Base-by-base conservation (phyloP, 2,329 filamentous ascomycete species). In the Aspergillus fumigatiaffinis region DNA sequence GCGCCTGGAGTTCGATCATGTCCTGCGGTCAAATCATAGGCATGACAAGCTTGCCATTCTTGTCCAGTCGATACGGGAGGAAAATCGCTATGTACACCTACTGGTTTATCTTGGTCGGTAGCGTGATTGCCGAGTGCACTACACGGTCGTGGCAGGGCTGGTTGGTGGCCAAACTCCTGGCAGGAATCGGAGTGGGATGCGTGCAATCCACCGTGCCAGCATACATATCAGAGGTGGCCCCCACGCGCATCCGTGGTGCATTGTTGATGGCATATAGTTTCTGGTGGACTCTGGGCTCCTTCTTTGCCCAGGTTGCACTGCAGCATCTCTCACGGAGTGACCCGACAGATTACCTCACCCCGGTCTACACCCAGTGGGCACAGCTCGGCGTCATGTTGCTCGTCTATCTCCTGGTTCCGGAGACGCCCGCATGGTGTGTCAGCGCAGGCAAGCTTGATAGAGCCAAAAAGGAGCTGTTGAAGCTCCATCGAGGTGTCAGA, bases 261-360 rank as follows among this genome's bases (percentile, higher is more conserved):
- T 28, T 59, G 47, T 35, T 59, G 51, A 59, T 59, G 54, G 28
- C 26, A 3, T 59, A 59, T n/a, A 59, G 57, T 59, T 42, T 59
- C 3, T 59, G 57, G 57, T 59, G 57, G 57, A 53, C 54, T 3
- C 38, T 56, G 3, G 57, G 57, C 2, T 56, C 53, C 1, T 59
- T 59, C 48, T 59, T 59, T 7, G 53, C 57, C 0, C 57, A 56
- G 46, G 51, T 59, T 1, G 57, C 57, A 1, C 51, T 60, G 20
- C 53, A 58, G 25, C 42, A 52, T 38, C 42, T 58, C 10, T 55
- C 53, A 3, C 41, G 8, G 12, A 53, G 25, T 50, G 21, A 52
- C 28, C 52, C 56, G 5, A 52, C 29, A 0, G 7, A 52, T 7
- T 58, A 52, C 26, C 9, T 48, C 9, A 50, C 49, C 12, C 56